These are phyloP conservation scores for Hymenoscyphus fructigenus DNA, from an alignment of 2,329 filamentous ascomycete species.

Conservation along the genomic window DNA sequence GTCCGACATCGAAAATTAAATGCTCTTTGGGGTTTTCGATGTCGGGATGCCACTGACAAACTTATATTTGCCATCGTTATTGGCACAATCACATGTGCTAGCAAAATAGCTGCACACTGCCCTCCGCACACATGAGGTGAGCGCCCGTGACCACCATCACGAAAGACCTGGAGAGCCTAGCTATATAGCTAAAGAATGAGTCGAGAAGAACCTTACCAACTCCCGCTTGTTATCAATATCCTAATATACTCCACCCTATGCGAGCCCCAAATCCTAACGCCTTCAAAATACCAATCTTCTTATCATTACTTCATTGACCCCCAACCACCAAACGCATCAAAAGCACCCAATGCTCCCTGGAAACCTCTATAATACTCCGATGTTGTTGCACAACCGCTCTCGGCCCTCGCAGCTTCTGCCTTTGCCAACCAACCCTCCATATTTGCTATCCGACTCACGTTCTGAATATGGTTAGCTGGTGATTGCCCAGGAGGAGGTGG, in stretches of 20 bases:
- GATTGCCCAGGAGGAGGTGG: not conserved
- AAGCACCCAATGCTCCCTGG: conserved; percentile 5
- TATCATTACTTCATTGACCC: conserved; percentile 4
- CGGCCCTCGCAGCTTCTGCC: conserved; percentile 52
- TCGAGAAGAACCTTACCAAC: not conserved
- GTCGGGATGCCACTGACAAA: not conserved
- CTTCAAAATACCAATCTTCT: not conserved
- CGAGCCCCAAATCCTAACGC: not conserved
- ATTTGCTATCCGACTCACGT: conserved; percentile 62
- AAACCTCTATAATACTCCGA: conserved; percentile 1
- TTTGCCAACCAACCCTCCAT: conserved; percentile 63
- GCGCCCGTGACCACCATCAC: not conserved
- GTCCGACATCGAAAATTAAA: not conserved
- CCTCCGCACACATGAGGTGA: not conserved
- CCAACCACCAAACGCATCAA: conserved; percentile 5
- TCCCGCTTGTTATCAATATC: not conserved
- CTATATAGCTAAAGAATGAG: not conserved
- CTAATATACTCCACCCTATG: not conserved
- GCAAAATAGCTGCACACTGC: not conserved
- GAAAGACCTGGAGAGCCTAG: not conserved
- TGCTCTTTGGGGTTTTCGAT: not conserved
- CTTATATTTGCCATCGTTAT: not conserved
- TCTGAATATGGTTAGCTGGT: conserved; percentile 40
- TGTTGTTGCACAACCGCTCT: conserved; percentile 50
- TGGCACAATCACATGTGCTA: too few relatives aligned